These are phyloP conservation scores for Hygrophorus russula DNA, from an alignment of 768 basidiomycete genomes.

Conservation along the genomic window DNA sequence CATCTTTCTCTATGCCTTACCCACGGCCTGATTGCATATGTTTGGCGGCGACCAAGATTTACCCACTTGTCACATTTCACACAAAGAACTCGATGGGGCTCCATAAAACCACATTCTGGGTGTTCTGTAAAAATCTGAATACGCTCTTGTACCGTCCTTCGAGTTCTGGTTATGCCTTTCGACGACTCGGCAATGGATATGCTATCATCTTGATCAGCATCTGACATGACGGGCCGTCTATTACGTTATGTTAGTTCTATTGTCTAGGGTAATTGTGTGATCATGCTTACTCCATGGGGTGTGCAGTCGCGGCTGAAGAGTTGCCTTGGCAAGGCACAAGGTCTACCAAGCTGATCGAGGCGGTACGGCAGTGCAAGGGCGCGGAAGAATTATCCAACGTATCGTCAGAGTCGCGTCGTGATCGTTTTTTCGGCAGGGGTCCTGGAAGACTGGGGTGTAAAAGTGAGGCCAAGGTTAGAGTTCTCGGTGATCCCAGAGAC, in stretches of 20 bases:
- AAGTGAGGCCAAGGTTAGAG: neutral
- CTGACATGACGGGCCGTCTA: constrained; percentile 18
- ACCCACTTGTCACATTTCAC: constrained; percentile 46
- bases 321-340: neutral
- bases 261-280: too few relatives aligned
- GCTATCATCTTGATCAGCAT: constrained; percentile 26
- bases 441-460: constrained; percentile 14
- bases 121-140: constrained; percentile 55
- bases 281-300: too few relatives aligned
- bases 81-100: constrained; percentile 49
- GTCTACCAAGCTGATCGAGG: constrained; percentile 14
- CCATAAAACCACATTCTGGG: constrained; percentile 42
- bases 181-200: constrained; percentile 46
- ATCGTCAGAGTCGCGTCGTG: constrained; percentile 8
- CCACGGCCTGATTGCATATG: constrained; percentile 53
- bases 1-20: constrained; percentile 45
- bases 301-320: too few relatives aligned
- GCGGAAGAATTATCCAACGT: constrained; percentile 5
- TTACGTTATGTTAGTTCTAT: neutral
- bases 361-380: constrained; percentile 9
- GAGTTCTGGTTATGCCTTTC: constrained; percentile 27
- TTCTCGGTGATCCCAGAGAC: neutral
- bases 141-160: constrained; percentile 52
- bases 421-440: constrained; percentile 12
- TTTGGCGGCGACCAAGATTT: constrained; percentile 40